Evolutionary conservation across 345 rosid species (phyloP).

Genomic region (Erysimum cheiranthoides): DNA sequence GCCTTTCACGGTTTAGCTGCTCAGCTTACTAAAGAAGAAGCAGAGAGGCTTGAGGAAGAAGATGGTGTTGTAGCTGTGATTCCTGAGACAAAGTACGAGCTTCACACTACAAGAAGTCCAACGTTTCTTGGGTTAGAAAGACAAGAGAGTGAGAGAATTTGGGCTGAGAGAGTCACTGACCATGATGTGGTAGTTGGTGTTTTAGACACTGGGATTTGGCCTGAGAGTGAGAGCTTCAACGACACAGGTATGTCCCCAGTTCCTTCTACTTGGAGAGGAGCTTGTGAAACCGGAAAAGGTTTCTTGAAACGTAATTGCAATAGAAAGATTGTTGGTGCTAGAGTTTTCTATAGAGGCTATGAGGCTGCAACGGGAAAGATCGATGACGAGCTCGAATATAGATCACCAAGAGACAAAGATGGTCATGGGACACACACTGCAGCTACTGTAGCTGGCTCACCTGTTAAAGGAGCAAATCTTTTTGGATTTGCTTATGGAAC

Average conservation of each 20-base stretch:
- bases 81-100: slow-evolving; percentile 64
- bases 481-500: slow-evolving; percentile 76
- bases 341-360: slow-evolving; percentile 64
- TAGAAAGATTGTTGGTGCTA: slow-evolving; percentile 76
- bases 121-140: slow-evolving; percentile 68
- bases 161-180: slow-evolving; percentile 57
- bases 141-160: slow-evolving; percentile 50
- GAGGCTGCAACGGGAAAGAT: slow-evolving; percentile 69
- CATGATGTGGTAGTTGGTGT: slow-evolving; percentile 83
- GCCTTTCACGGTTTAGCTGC: slow-evolving; percentile 76
- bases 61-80: slow-evolving; percentile 62
- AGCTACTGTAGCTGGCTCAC: slow-evolving; percentile 73
- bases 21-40: slow-evolving; percentile 61
- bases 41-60: slow-evolving; percentile 57
- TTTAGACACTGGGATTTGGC: slow-evolving; percentile 84
- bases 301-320: slow-evolving; percentile 64
- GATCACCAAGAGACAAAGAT: slow-evolving; percentile 72
- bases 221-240: slow-evolving; percentile 72
- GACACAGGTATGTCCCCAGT: slow-evolving; percentile 63
- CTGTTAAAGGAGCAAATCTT: slow-evolving; percentile 65
- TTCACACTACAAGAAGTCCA: slow-evolving; percentile 84
- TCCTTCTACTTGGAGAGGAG: slow-evolving; percentile 75
- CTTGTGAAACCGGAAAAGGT: slow-evolving; percentile 63
- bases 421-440: slow-evolving; percentile 93
- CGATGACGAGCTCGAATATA: slow-evolving; percentile 64